These are phyloP conservation scores for Lactarius sp. DNA, from an alignment of 768 basidiomycete species.

Conservation along the genomic window DNA sequence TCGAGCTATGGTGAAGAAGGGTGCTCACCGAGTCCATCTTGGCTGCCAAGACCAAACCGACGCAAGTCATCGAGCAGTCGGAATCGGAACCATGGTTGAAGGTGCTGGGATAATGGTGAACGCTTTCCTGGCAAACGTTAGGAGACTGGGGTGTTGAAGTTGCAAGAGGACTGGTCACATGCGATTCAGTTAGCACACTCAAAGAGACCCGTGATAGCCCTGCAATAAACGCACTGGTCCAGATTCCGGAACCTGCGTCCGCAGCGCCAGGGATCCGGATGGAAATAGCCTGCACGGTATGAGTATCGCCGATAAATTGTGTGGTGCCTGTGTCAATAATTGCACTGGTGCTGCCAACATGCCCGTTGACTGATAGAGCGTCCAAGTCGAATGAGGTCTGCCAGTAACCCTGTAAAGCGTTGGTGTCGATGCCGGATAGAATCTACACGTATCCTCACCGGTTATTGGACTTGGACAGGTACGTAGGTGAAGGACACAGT, in stretches of 20 bases:
- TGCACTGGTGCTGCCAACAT: conserved; percentile 17
- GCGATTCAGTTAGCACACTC: neutral
- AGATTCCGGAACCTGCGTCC: neutral
- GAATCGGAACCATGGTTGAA: neutral
- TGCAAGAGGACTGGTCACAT: neutral
- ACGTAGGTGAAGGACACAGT: conserved; percentile 2
- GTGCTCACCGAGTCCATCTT: neutral
- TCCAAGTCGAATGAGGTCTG: conserved; percentile 25
- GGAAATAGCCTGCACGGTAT: neutral
- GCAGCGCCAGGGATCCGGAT: neutral
- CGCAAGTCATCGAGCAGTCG: neutral
- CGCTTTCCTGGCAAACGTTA: neutral
- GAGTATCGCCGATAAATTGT: conserved; percentile 27
- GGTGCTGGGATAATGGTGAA: neutral
- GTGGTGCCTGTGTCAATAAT: conserved; percentile 31
- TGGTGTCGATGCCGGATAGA: conserved; percentile 28
- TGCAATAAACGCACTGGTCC: neutral
- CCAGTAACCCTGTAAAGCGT: conserved; percentile 1
- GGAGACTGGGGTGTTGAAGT: neutral
- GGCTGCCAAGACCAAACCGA: neutral
- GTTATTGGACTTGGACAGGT: neutral
- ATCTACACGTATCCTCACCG: conserved; percentile 17
- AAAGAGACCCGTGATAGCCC: neutral
- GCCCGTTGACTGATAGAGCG: conserved; percentile 25
- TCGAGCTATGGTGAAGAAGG: neutral